phyloP scores from a whole-genome alignment of 768 basidiomycete species.

The Zangia roseola region DNA sequence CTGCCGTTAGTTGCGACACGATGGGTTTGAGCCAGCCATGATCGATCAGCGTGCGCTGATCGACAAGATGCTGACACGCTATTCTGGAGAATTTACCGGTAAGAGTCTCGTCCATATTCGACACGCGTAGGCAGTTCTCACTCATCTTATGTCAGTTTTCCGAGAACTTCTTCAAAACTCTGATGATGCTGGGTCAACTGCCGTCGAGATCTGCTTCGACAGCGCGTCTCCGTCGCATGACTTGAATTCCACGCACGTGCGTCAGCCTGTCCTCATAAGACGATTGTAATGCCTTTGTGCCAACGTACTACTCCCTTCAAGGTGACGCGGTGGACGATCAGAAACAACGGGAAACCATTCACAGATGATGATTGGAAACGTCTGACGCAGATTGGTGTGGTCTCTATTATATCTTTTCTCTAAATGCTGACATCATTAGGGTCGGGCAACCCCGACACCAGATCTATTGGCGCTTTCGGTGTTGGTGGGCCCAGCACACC shows the following conservation, averaged over 20 bases:
- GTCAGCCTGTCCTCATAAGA: too few species aligned
- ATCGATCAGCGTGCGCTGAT: constrained; percentile 93
- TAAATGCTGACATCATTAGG: constrained; percentile 42
- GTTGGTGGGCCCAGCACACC: constrained; percentile 59
- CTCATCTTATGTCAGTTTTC: constrained; percentile 41
- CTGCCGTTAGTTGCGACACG: too few species aligned
- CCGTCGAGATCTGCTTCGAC: constrained; percentile 78
- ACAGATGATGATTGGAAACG: constrained; percentile 85
- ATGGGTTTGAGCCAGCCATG: constrained; percentile 49
- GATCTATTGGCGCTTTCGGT: constrained; percentile 92
- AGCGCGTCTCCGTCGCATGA: constrained; percentile 51
- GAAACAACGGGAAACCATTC: constrained; percentile 84
- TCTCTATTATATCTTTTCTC: neutral
- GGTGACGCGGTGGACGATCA: constrained; percentile 81
- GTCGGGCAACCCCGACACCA: constrained; percentile 91
- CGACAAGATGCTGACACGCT: constrained; percentile 91
- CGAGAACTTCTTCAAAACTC: constrained; percentile 93
- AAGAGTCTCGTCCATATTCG: constrained; percentile 45
- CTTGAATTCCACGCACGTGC: constrained; percentile 56
- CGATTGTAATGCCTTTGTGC: too few species aligned
- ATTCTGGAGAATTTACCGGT: constrained; percentile 91
- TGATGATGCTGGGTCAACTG: constrained; percentile 79
- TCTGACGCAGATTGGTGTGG: constrained; percentile 81
- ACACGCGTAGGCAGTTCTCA: neutral
- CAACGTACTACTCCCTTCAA: constrained; percentile 24